phyloP scores from a whole-genome alignment of 768 basidiomycete species.

The Lanmaoa pseudosensibilis region DNA sequence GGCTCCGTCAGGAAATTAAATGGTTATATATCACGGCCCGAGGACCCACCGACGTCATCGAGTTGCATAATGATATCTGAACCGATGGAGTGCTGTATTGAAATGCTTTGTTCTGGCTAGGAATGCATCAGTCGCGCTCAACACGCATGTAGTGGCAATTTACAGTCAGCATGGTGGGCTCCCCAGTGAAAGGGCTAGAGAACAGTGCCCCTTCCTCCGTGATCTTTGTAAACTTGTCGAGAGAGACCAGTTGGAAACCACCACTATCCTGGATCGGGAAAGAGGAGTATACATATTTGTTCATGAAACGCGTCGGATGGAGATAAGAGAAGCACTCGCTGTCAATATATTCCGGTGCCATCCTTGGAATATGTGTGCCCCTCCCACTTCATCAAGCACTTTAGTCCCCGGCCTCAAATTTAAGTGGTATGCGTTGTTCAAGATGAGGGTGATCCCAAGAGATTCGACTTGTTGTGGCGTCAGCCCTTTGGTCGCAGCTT shows the following conservation, averaged over 20 bases:
- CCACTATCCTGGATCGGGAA: slow-evolving; percentile 67
- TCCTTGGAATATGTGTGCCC: slow-evolving; percentile 88
- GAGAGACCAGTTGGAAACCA: slow-evolving; percentile 84
- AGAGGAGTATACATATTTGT: not conserved
- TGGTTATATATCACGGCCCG: not conserved
- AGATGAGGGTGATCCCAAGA: slow-evolving; percentile 76
- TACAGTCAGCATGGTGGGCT: slow-evolving; percentile 87
- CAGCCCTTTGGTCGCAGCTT: slow-evolving; percentile 90
- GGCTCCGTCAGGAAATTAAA: slow-evolving; percentile 3
- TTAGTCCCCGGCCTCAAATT: slow-evolving; percentile 82
- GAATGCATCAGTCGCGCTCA: slow-evolving; percentile 6
- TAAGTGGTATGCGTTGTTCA: slow-evolving; percentile 91
- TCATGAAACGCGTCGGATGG: not conserved
- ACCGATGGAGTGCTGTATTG: slow-evolving; percentile 87
- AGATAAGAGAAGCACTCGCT: slow-evolving; percentile 39
- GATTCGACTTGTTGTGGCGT: slow-evolving; percentile 82
- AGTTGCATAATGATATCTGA: slow-evolving; percentile 96
- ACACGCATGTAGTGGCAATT: slow-evolving; percentile 20
- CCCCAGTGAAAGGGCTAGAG: slow-evolving; percentile 80
- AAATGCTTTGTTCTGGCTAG: slow-evolving; percentile 89
- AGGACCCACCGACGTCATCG: slow-evolving; percentile 78
- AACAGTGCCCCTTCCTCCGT: slow-evolving; percentile 90
- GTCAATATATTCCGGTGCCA: slow-evolving; percentile 87
- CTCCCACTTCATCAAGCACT: slow-evolving; percentile 71
- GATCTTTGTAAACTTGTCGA: slow-evolving; percentile 81